A percentile compares a stretch with the other conserved stretches of the same genome.
Conservation (phyloP, 148 eudicot genomes). For the Rhododendron henanense region DNA sequence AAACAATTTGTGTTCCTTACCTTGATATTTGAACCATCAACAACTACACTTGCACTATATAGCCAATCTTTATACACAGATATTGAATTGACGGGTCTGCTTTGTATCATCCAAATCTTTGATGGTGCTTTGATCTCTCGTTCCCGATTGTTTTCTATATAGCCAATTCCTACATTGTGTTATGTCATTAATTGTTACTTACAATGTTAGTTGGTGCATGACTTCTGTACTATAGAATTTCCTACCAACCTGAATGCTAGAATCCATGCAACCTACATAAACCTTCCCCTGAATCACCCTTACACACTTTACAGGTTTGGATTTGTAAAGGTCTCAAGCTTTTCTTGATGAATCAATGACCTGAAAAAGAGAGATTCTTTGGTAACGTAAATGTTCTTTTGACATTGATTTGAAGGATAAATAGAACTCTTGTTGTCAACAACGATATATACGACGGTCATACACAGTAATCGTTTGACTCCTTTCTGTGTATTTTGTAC, state of each 20-base stretch:
- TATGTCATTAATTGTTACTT: neutral
- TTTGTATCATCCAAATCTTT: slow-evolving; percentile 46
- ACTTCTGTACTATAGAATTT: neutral
- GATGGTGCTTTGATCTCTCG: slow-evolving; percentile 47
- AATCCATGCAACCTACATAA: slow-evolving; percentile 45
- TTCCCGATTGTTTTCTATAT: slow-evolving; percentile 30
- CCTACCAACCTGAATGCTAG: slow-evolving; percentile 49
- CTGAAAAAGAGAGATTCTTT: slow-evolving; percentile 18
- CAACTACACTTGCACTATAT: slow-evolving; percentile 34
- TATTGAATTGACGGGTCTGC: slow-evolving; percentile 39
- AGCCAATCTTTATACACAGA: slow-evolving; percentile 45
- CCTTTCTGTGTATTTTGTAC: neutral
- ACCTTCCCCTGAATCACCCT: slow-evolving; percentile 34
- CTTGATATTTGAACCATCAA: slow-evolving; percentile 51
- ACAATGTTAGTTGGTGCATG: neutral
- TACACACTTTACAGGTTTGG: slow-evolving; percentile 38
- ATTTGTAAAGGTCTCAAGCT: slow-evolving; percentile 28
- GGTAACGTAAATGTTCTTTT: neutral
- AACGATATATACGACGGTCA: too few species aligned
- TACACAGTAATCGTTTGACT: neutral
- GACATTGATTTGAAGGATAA: neutral
- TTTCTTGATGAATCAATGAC: slow-evolving; percentile 44
- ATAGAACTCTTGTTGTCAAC: neutral
- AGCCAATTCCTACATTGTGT: slow-evolving; percentile 32
- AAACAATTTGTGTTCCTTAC: slow-evolving; percentile 20